These are phyloP conservation scores for Neoboletus subvelutipes DNA, from an alignment of 768 basidiomycete genomes.

Conservation along the genomic window DNA sequence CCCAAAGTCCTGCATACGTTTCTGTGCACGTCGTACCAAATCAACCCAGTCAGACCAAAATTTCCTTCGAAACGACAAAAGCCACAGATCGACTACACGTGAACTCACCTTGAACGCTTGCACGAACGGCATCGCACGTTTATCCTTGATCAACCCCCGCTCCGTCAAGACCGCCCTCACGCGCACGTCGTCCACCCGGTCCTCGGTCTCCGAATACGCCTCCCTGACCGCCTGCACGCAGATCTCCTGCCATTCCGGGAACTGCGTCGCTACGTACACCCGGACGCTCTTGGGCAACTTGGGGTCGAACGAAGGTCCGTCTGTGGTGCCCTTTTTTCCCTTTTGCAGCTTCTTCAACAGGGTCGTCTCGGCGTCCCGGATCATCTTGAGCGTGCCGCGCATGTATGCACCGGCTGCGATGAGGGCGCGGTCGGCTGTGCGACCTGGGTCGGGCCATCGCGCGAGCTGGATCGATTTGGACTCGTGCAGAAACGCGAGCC, in stretches of 20 bases:
- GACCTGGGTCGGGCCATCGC: slow-evolving; percentile 71
- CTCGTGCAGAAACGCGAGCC: slow-evolving; percentile 71
- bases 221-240: slow-evolving; percentile 77
- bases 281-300: slow-evolving; percentile 81
- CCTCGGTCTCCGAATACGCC: slow-evolving; percentile 53
- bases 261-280: slow-evolving; percentile 86
- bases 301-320: slow-evolving; percentile 67
- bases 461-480: slow-evolving; percentile 79
- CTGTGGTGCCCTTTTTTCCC: slow-evolving; percentile 58
- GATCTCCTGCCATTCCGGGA: slow-evolving; percentile 92
- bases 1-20: slow-evolving; percentile 78
- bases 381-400: slow-evolving; percentile 85
- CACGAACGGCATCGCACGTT: slow-evolving; percentile 93
- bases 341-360: slow-evolving; percentile 80
- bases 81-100: slow-evolving; percentile 16
- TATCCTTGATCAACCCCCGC: slow-evolving; percentile 90
- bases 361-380: slow-evolving; percentile 82
- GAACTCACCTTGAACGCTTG: slow-evolving; percentile 89
- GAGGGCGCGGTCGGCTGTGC: slow-evolving; percentile 57
- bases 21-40: slow-evolving; percentile 41
- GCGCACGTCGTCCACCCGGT: slow-evolving; percentile 80
- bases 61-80: background rate
- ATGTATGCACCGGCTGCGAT: slow-evolving; percentile 83
- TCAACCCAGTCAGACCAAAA: background rate
- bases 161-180: slow-evolving; percentile 66